phyloP scores from a whole-genome alignment of 768 basidiomycete species.

The Macrocybe gigantea region DNA sequence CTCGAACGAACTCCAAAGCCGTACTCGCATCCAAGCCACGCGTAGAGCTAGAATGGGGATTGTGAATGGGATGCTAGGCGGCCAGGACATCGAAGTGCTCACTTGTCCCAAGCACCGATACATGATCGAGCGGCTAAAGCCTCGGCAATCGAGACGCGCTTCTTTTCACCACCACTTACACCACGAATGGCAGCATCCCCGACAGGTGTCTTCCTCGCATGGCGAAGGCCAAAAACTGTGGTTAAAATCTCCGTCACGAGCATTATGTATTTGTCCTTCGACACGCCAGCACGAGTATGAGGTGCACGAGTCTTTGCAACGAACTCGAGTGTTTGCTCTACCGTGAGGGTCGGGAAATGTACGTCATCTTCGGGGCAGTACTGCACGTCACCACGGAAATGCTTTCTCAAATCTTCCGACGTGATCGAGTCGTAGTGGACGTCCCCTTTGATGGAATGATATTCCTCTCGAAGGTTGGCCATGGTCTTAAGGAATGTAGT shows the following conservation, averaged over 20 bases:
- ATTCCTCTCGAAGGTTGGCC: constrained; percentile 69
- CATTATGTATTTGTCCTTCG: constrained; percentile 35
- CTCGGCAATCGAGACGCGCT: constrained; percentile 65
- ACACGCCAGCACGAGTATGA: constrained; percentile 36
- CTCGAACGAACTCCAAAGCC: constrained; percentile 66
- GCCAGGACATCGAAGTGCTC: not conserved
- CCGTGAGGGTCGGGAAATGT: constrained; percentile 80
- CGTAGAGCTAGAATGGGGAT: constrained; percentile 43
- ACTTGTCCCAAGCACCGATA: constrained; percentile 36
- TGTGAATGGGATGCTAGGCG: not conserved
- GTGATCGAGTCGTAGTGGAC: constrained; percentile 74
- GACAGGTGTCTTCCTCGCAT: constrained; percentile 58
- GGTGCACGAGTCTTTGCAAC: constrained; percentile 67
- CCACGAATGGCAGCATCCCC: constrained; percentile 62
- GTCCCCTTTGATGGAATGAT: constrained; percentile 61
- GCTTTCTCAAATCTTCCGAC: constrained; percentile 53
- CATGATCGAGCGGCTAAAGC: constrained; percentile 49
- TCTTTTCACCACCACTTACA: constrained; percentile 48
- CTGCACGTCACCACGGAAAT: constrained; percentile 72
- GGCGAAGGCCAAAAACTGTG: constrained; percentile 73
- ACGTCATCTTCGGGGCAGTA: constrained; percentile 84
- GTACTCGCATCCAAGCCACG: constrained; percentile 64
- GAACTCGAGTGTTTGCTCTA: constrained; percentile 67
- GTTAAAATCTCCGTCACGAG: constrained; percentile 48
- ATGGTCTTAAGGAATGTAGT: constrained; percentile 79